Conservation (phyloP, 345 rosid genomes). For the Corchorus olitorius region DNA sequence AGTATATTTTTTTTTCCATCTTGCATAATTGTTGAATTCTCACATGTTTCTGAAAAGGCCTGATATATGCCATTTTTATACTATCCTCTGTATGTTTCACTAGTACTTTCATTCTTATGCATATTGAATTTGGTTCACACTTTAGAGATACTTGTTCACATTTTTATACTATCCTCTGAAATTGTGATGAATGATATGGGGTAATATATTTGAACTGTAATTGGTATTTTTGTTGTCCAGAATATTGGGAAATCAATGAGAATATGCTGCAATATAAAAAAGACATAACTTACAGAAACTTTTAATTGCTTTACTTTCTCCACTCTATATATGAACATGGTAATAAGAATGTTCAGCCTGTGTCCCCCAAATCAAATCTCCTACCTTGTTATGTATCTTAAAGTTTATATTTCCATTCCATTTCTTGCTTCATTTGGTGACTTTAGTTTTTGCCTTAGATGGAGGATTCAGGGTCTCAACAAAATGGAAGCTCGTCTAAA, state of each 20-base stretch:
- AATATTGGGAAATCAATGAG: no score
- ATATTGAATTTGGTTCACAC: not conserved
- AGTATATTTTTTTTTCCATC: no score
- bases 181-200: no score
- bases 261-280: no score
- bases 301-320: not conserved
- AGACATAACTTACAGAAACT: no score
- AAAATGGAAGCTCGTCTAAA: no score
- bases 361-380: slow-evolving; percentile 8
- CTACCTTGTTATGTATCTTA: slow-evolving; percentile 4
- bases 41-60: slow-evolving; percentile 4
- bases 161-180: no score
- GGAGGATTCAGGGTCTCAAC: no score
- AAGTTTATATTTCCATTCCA: slow-evolving; percentile 6
- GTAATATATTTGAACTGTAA: no score
- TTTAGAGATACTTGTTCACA: not conserved
- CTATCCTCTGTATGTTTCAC: not conserved
- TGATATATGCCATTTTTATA: not conserved
- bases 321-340: not conserved
- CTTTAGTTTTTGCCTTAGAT: slow-evolving; percentile 44
- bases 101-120: not conserved
- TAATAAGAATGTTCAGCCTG: not conserved
- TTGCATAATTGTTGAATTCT: not conserved
- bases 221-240: not conserved
- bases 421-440: slow-evolving; percentile 33